phyloP scores from a whole-genome alignment of 2,329 filamentous ascomycete species.

The Sporothrix brasiliensis region DNA sequence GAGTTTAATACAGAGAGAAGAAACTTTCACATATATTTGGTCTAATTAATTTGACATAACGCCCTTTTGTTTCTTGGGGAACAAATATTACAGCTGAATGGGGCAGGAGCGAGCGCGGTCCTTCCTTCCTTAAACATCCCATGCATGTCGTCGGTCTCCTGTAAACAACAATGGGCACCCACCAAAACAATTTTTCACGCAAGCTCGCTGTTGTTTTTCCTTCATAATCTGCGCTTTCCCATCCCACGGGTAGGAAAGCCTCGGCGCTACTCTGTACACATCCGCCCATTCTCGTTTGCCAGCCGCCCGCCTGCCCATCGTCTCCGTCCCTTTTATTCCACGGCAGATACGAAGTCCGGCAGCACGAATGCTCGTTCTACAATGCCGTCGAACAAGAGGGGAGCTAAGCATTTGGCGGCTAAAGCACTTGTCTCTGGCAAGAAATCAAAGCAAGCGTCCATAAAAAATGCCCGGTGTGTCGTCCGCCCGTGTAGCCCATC shows the following conservation, averaged over 20 bases:
- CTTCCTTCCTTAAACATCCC: background rate
- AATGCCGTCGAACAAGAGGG: conserved; percentile 62
- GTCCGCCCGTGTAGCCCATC: background rate
- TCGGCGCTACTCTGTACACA: background rate
- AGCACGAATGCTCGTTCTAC: conserved; percentile 66
- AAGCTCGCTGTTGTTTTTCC: background rate
- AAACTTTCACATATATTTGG: too few species aligned
- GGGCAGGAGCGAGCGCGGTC: conserved; percentile 3
- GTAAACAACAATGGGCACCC: background rate
- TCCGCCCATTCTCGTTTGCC: background rate
- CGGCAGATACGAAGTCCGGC: background rate
- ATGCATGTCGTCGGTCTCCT: background rate
- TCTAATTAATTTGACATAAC: too few species aligned
- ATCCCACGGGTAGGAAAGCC: background rate
- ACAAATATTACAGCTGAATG: background rate
- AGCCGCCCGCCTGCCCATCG: background rate
- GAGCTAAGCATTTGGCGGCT: conserved; percentile 59
- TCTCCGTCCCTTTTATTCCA: background rate
- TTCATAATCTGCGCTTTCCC: background rate
- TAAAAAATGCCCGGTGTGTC: background rate
- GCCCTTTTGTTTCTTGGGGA: too few species aligned
- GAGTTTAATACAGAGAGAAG: too few species aligned
- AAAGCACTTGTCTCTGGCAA: background rate
- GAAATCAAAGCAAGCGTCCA: background rate
- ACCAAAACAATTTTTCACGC: too few species aligned